Conservation (phyloP, 495 filamentous ascomycete species). For the Talaromyces trachyspermus region DNA sequence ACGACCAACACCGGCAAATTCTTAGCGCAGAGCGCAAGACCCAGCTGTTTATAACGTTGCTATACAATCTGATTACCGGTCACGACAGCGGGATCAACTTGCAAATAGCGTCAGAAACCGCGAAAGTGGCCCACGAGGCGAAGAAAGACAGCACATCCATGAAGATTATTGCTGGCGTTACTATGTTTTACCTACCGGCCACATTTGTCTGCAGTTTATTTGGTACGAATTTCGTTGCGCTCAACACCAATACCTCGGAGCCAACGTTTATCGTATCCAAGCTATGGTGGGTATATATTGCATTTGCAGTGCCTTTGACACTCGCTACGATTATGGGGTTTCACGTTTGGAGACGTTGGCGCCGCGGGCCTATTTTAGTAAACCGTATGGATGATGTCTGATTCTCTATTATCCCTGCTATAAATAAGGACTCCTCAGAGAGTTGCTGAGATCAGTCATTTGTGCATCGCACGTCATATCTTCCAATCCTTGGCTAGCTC, state of each 20-base stretch:
- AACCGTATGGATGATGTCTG: no score
- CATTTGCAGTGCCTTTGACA: conserved; percentile 15
- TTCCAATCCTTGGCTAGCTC: no score
- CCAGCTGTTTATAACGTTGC: conserved; percentile 13
- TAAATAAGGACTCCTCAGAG: no score
- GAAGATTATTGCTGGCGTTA: conserved; percentile 32
- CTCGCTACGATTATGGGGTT: conserved; percentile 12
- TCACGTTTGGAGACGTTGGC: conserved; percentile 12
- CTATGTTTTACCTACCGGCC: conserved; percentile 30
- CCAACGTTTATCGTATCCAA: conserved; percentile 12
- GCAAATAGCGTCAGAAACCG: conserved; percentile 17
- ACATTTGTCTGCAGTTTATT: conserved; percentile 24
- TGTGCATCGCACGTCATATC: no score
- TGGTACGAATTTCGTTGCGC: conserved; percentile 14
- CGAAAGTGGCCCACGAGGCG: conserved; percentile 21
- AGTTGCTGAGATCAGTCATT: no score
- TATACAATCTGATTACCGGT: conserved; percentile 18
- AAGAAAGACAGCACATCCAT: conserved; percentile 28
- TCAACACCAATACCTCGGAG: conserved; percentile 10
- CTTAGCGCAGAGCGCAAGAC: conserved; percentile 11
- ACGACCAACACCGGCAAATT: conserved; percentile 12
- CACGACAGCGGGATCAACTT: conserved; percentile 18
- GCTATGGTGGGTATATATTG: conserved; percentile 16
- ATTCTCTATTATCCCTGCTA: no score
- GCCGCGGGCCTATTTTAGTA: neutral